phyloP scores from a whole-genome alignment of 2,329 filamentous ascomycete species.

The Paecilomyces sp. region DNA sequence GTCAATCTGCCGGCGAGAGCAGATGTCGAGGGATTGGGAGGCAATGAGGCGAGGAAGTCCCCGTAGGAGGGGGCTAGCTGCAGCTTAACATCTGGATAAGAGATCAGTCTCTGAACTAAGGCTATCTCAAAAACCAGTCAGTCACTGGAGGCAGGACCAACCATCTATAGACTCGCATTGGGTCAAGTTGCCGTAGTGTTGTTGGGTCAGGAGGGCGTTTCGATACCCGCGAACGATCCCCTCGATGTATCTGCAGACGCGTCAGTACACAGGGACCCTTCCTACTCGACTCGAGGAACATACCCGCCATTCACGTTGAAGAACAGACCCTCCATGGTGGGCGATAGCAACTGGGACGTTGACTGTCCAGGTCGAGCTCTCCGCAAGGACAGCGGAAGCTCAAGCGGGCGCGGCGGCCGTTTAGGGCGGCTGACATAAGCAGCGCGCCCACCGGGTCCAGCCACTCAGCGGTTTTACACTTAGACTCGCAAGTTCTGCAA shows the following conservation, averaged over 20 bases:
- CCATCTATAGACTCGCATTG: slow-evolving; percentile 98
- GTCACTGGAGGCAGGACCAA: slow-evolving; percentile 34
- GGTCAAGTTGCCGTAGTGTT: slow-evolving; percentile 91
- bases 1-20: slow-evolving; percentile 90
- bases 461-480: slow-evolving; percentile 30
- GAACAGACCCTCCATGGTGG: slow-evolving; percentile 77
- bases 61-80: slow-evolving; percentile 95
- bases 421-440: slow-evolving; percentile 22
- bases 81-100: slow-evolving; percentile 76
- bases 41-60: slow-evolving; percentile 88
- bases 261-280: not conserved
- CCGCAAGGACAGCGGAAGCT: slow-evolving; percentile 7
- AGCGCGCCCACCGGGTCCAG: slow-evolving; percentile 15
- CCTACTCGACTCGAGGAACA: slow-evolving; percentile 14
- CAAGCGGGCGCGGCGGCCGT: not conserved
- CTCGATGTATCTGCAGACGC: slow-evolving; percentile 73
- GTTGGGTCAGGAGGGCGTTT: slow-evolving; percentile 80
- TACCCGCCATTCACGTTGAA: slow-evolving; percentile 95
- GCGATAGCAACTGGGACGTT: slow-evolving; percentile 1
- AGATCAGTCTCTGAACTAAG: slow-evolving; percentile 3
- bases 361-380: slow-evolving; percentile 8
- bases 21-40: slow-evolving; percentile 94
- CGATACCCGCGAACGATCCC: slow-evolving; percentile 96
- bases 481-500: slow-evolving; percentile 20
- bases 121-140: slow-evolving; percentile 3